Evolutionary conservation across 805 yeast species (phyloP).

Genomic region (Tetrapisispora arboricola): DNA sequence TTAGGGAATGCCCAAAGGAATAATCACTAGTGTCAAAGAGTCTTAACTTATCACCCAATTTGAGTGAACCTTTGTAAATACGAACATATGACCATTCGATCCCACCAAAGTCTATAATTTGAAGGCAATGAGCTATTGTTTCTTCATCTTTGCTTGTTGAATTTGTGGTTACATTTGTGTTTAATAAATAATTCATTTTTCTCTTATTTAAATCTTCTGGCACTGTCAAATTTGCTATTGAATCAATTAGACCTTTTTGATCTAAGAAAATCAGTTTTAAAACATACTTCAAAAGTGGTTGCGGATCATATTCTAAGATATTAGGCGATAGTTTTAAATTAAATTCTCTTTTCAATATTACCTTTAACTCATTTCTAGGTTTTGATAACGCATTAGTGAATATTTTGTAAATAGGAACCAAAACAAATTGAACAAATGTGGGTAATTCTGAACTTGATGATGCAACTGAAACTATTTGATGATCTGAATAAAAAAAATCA

Average conservation of each 20-base stretch:
- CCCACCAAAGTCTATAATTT: slow-evolving; percentile 49
- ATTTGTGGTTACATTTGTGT: no score
- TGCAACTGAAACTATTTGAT: slow-evolving; percentile 35
- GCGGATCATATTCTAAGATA: slow-evolving; percentile 43
- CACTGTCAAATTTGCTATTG: slow-evolving; percentile 13
- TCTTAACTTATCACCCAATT: slow-evolving; percentile 36
- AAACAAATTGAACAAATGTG: slow-evolving; percentile 54
- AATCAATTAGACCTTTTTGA: slow-evolving; percentile 44
- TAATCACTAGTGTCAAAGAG: slow-evolving; percentile 37
- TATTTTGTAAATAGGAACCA: slow-evolving; percentile 75
- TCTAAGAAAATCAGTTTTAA: slow-evolving; percentile 45
- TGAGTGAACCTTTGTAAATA: slow-evolving; percentile 50
- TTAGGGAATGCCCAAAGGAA: slow-evolving; percentile 20
- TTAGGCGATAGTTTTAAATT: slow-evolving; percentile 35
- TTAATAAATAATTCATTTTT: slow-evolving; percentile 16
- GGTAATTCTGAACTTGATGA: slow-evolving; percentile 22
- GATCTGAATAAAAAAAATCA: slow-evolving; percentile 40
- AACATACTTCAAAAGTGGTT: slow-evolving; percentile 45
- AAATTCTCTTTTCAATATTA: slow-evolving; percentile 39
- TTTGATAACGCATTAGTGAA: slow-evolving; percentile 49
- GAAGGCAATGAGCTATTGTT: slow-evolving; percentile 42
- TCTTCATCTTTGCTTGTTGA: neutral
- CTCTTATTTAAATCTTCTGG: slow-evolving; percentile 28
- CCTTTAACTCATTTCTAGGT: slow-evolving; percentile 35
- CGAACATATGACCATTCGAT: slow-evolving; percentile 46